Evolutionary conservation across 148 eudicot species (phyloP), one percentile per base, ranked within the genome.

Genomic region (Rhododendron griersonianum): DNA sequence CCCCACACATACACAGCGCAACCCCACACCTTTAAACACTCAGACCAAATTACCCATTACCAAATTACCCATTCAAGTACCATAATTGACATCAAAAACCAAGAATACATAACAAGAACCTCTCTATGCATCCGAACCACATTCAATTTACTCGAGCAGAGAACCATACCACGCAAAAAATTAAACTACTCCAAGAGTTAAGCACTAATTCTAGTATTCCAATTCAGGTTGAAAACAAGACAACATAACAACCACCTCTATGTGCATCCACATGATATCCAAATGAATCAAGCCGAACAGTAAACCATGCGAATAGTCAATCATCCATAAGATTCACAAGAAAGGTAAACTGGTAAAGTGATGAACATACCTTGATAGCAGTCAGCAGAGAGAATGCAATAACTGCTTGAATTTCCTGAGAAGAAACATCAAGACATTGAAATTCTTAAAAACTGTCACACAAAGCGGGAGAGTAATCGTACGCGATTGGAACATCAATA

Each of bases 321-420:
- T 57, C 59, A 57, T 73, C 71, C 28, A 76, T 81, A 81, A 76
- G 14, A 39, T 75, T 63, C 28, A 18, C 33, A 73, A 18, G 57
- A 7, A 57, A 65, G n/a, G 41, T 19, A 69, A 47, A 51, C 19
- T 18, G 30, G 30, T 7, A 19, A 18, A 65, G 30, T 55, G 47
- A 69, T 41, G 51, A 82, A 6, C 61, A 41, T 84, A 96, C 98
- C 99, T 95, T 95, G 41, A 97, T 91, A 86, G 81, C 88, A 80
- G 90, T 86, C 69, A 97, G 90, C 81, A 94, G 86, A 7, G 87
- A 84, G 87, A 90, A 95, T 7, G 99, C 96, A 83, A 95, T 88
- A 65, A 91, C 45, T 2, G 95, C 98, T 91, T 97, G 99, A 88
- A 94, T 90, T 90, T 97, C 99, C 99, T 97, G 86, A 85, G 45